Percentiles rank a stretch among this genome's conserved stretches.
Conservation (phyloP, 495 filamentous ascomycete genomes). For the Hypoxylon lienhwacheense region DNA sequence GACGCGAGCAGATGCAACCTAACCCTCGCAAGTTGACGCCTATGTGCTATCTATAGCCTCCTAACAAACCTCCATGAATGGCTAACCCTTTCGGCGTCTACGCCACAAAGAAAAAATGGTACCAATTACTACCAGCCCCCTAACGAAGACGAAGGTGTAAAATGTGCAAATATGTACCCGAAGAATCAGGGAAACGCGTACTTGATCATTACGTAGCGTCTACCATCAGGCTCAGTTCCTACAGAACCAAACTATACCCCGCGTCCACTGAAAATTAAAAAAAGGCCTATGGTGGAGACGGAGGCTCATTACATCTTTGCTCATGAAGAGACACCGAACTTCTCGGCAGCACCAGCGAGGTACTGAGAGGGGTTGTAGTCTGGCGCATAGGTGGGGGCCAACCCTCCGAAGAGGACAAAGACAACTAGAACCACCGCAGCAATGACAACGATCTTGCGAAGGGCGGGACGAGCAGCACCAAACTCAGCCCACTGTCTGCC, state of each 20-base stretch:
- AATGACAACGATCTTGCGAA: conserved; percentile 75
- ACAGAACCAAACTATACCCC: conserved; percentile 14
- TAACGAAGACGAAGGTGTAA: conserved; percentile 20
- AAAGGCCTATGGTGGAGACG: conserved; percentile 37
- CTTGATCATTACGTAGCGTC: conserved; percentile 28
- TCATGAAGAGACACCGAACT: conserved; percentile 46
- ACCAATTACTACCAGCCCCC: conserved; percentile 29
- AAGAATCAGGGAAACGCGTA: conserved; percentile 32
- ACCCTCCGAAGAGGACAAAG: conserved; percentile 66
- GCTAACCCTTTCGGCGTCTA: conserved; percentile 23
- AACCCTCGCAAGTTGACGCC: conserved; percentile 32
- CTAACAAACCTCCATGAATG: conserved; percentile 13
- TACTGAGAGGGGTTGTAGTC: conserved; percentile 52
- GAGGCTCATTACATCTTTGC: conserved; percentile 15
- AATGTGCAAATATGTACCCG: conserved; percentile 38
- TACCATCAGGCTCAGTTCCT: conserved; percentile 16
- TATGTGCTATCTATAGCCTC: conserved; percentile 31
- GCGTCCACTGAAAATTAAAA: conserved; percentile 36
- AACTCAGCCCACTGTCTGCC: conserved; percentile 84
- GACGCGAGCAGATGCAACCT: conserved; percentile 30
- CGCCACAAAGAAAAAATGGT: conserved; percentile 28
- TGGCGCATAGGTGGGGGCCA: conserved; percentile 52
- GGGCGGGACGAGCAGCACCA: conserved; percentile 68
- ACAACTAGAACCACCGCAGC: conserved; percentile 57
- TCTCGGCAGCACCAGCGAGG: conserved; percentile 50